phyloP scores from a whole-genome alignment of 2,329 filamentous ascomycete species.

The Colletotrichum scovillei region DNA sequence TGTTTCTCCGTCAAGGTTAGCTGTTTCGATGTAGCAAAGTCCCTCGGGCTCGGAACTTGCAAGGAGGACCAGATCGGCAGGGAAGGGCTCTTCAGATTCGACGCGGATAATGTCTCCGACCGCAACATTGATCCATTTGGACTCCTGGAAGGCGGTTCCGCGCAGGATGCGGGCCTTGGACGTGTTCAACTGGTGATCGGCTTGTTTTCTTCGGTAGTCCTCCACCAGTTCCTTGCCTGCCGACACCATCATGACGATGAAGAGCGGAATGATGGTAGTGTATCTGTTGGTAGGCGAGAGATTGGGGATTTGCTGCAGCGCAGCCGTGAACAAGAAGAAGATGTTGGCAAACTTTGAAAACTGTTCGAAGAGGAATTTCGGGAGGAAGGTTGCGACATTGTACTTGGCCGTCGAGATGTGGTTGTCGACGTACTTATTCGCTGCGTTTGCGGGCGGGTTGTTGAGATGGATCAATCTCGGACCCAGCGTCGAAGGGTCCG shows the following conservation, averaged over 20 bases:
- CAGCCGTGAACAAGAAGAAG: conserved; percentile 98
- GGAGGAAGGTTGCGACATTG: conserved; percentile 91
- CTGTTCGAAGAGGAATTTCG: conserved; percentile 97
- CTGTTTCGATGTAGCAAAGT: conserved; percentile 98
- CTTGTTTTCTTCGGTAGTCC: conserved; percentile 89
- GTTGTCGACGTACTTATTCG: conserved; percentile 94
- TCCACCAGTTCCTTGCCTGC: conserved; percentile 95
- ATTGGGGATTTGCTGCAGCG: conserved; percentile 92
- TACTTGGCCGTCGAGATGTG: conserved; percentile 98
- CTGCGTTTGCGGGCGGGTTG: conserved; percentile 91
- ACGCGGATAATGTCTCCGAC: conserved; percentile 95
- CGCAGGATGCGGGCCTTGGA: conserved; percentile 86
- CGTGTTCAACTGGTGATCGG: conserved; percentile 88
- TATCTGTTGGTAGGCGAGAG: conserved; percentile 96
- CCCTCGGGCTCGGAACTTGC: conserved; percentile 98
- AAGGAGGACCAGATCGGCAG: conserved; percentile 90
- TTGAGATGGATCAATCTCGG: conserved; percentile 95
- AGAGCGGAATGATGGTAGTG: conserved; percentile 94
- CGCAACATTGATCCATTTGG: conserved; percentile 92
- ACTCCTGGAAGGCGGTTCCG: conserved; percentile 85
- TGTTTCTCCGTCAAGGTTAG: conserved; percentile 96
- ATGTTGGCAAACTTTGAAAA: conserved; percentile 99
- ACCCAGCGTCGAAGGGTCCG: conserved; percentile 90
- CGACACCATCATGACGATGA: conserved; percentile 92
- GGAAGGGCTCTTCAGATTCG: conserved; percentile 94